Base-by-base conservation (phyloP, 352 stramenopile species). In the Globisporangium splendens region DNA sequence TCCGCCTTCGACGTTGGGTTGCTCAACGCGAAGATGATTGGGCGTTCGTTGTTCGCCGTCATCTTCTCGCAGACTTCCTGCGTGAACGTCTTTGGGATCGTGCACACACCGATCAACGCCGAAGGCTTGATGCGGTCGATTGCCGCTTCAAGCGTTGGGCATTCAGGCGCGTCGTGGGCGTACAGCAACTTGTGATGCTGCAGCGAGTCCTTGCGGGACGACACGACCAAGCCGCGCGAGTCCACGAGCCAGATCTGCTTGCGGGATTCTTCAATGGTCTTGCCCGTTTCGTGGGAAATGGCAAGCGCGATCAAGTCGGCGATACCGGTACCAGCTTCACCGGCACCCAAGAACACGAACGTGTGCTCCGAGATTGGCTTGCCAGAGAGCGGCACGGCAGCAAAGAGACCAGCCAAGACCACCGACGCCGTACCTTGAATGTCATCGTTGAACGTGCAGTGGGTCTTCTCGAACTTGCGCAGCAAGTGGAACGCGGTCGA, bases 1-100 rank as follows among this genome's bases (percentile, higher is more conserved):
- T 99, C 96, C 21, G 96, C 95, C 70, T 97, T 97, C 0, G 77
- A 96, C 8, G 96, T 99, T 24, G 96, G 96, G 73, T 99, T 99
- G 62, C 88, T 98, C 14, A 98, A 73, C 50, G 96, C 91, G 55
- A 99, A 99, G 63, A 99, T 98, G 65, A 99, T 98, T 3, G 96
- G 96, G 21, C 76, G 75, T 48, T 96, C 87, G 66, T 90, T 96
- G 50, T 83, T 64, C 59, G 77, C 67, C 20, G 75, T 63, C 94
- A 98, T 98, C 51, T 88, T 80, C 58, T 96, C 66, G 59, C 95
- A 91, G 22, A 98, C 75, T 47, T 81, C 62, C 67, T 91, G 66
- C 48, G 70, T 96, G 73, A 98, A 98, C 22, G 89, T 73, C 63
- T 95, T 91, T 49, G 89, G 61, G 35, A 97, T 89, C 28, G 89